phyloP scores from a whole-genome alignment of 1,139 yeast genomes.

The Magnusiomyces ingens region DNA sequence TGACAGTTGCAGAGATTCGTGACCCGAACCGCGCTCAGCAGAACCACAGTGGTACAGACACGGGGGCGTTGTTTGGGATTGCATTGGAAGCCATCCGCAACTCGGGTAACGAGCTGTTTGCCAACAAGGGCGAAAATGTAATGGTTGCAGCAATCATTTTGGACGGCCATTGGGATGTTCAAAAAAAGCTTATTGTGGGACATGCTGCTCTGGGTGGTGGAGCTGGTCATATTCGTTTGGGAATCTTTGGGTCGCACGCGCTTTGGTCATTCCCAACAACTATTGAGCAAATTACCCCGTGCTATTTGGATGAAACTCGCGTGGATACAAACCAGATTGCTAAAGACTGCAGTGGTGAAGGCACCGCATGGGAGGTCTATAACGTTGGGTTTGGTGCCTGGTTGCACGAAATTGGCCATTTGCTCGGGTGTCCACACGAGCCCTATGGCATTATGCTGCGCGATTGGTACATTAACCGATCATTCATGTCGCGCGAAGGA shows the following conservation, averaged over 20 bases:
- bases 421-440: constrained; percentile 88
- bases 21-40: constrained; percentile 86
- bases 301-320: constrained; percentile 64
- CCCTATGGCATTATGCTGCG: constrained; percentile 84
- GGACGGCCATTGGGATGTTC: constrained; percentile 77
- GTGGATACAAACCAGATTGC: constrained; percentile 68
- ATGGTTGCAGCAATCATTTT: constrained; percentile 81
- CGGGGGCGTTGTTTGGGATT: constrained; percentile 70
- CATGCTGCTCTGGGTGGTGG: constrained; percentile 98
- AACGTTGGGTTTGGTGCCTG: constrained; percentile 88
- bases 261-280: constrained; percentile 82
- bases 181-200: constrained; percentile 54
- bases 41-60: constrained; percentile 59
- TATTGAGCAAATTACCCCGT: constrained; percentile 60
- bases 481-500: constrained; percentile 68
- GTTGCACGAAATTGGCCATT: constrained; percentile 92
- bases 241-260: constrained; percentile 93
- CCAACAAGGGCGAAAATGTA: constrained; percentile 43
- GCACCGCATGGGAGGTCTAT: constrained; percentile 85
- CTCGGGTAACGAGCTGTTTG: constrained; percentile 47
- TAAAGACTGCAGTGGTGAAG: constrained; percentile 78
- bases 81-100: constrained; percentile 64
- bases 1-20: constrained; percentile 62
- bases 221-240: constrained; percentile 57
- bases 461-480: constrained; percentile 62